Base-by-base conservation (phyloP, 768 basidiomycete genomes). In the Rhodosporidiobolus sp. region DNA sequence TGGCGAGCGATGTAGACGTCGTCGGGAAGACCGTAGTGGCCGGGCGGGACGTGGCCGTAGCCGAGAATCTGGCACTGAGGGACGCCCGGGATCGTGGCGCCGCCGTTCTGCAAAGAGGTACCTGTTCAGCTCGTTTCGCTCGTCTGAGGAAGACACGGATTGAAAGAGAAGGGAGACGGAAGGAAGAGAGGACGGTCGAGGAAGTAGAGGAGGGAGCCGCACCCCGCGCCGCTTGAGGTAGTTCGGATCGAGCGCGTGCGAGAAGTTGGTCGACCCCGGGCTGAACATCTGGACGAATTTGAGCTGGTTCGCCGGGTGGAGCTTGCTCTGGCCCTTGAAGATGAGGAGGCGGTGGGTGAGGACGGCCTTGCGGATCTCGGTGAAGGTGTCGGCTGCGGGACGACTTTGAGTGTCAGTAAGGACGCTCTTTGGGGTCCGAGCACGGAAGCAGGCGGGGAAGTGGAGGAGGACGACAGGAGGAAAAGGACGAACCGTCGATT, bases 301-400 rank as follows among this genome's bases (percentile, higher is more conserved):
- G 46, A 65, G 65, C 65, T 65, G 65, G 24, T 57, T 57, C 26
- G 54, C 56, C 2, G 65, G 65, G 48, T 65, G 65, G 20, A 65
- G 65, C 55, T 58, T 58, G 28, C 30, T 43, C 34, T 65, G 65
- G 12, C 65, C 65, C 56, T 65, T 65, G 65, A 65, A 46, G 30
- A 65, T 46, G 12, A 65, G 65, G 4, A 65, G 65, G 22, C 56
- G 43, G 55, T 65, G 65, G 14, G 65, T 65, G 30, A 65, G 56
- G 55, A 65, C 56, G 22, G 65, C 65, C 11, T 56, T 46, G 24
- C 38, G 56, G 12, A 65, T 46, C 32, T 11, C 46, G 19, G 24
- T 32, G 56, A 65, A 65, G 7, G 65, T 65, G 12, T 56, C 65
- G 30, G 28, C 65, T 64, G 63, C 12, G 28, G 11, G 26, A 7